A percentile compares a stretch with the other conserved stretches of the same genome.
Evolutionary conservation across 345 rosid species (phyloP).

Genomic region (Aegle marmelos): DNA sequence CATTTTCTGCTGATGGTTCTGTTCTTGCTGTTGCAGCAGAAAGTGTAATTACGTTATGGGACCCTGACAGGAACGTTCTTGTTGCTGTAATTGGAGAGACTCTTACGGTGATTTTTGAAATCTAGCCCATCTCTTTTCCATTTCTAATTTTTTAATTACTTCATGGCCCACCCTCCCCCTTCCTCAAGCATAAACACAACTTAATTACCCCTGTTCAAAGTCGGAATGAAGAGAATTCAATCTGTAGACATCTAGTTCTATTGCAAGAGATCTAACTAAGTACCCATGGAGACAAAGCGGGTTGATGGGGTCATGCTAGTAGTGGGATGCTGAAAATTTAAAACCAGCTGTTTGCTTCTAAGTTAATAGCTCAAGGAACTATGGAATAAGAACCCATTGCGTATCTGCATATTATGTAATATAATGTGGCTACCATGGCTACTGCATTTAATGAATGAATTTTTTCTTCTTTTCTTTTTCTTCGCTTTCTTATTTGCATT

Average conservation of each 20-base stretch:
- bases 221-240: background rate
- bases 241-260: background rate
- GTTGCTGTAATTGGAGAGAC: constrained; percentile 76
- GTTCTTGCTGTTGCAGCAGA: constrained; percentile 97
- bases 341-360: background rate
- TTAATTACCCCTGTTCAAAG: background rate
- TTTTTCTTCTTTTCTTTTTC: background rate
- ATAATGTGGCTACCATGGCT: background rate
- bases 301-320: background rate
- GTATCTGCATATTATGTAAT: background rate
- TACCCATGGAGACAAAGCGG: background rate
- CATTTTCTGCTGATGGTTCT: constrained; percentile 93
- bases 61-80: constrained; percentile 74
- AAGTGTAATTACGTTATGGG: constrained; percentile 86
- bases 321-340: background rate
- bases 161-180: background rate
- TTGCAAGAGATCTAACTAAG: background rate
- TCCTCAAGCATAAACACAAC: background rate
- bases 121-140: background rate
- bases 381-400: background rate
- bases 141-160: background rate
- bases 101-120: constrained; percentile 39
- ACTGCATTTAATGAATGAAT: background rate
- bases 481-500: background rate
- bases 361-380: background rate